Base-by-base conservation (phyloP, 2,329 filamentous ascomycete genomes). In the Ophiostoma populinum region DNA sequence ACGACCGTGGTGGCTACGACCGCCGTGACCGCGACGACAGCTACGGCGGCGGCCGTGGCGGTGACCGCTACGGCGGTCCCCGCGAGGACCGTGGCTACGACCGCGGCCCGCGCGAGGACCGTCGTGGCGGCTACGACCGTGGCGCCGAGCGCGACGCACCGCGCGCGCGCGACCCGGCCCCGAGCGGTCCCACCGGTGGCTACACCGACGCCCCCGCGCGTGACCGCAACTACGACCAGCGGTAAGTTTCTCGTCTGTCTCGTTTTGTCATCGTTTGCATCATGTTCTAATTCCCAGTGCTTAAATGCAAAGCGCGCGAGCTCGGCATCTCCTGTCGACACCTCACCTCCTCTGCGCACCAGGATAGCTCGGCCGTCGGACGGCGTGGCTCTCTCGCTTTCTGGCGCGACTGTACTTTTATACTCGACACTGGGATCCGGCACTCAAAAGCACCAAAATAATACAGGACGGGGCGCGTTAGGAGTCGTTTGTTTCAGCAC, bases 11-110 rank as follows among this genome's bases (percentile, higher is more conserved):
- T 37, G 50, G 58, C 37, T 60, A 62, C 36, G 61, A 72, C 28
- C 67, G 70, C 43, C 61, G 66, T 37, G 62, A 65, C 40, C 57
- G 58, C 24, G 47, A 64, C 39, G 62, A 63, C 6, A 38, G 40
- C 40, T 39, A 50, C 35, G 59, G 54, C 20, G 58, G 60, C 32
- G 55, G 62, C 31, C 56, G 61, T 16, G 37, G 33, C 20, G 56
- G 57, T 39, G 57, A 62, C 24, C 58, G 61, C 40, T 59, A 63
- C n/a, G 57, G 57, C 39, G 57, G 57, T 37, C 55, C 61, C 16
- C 58, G 61, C 34, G 59, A 63, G 5, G 67, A 70, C 45, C 63
- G 65, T 36, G 52, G 51, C 38, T 51, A 53, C 37, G 52, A 49
- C 39, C 48, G 50, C 26, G 51, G 49, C n/a, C 46, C 49, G 12